Conservation (phyloP, 179 eudicot genomes). For the Vitellaria paradoxa region DNA sequence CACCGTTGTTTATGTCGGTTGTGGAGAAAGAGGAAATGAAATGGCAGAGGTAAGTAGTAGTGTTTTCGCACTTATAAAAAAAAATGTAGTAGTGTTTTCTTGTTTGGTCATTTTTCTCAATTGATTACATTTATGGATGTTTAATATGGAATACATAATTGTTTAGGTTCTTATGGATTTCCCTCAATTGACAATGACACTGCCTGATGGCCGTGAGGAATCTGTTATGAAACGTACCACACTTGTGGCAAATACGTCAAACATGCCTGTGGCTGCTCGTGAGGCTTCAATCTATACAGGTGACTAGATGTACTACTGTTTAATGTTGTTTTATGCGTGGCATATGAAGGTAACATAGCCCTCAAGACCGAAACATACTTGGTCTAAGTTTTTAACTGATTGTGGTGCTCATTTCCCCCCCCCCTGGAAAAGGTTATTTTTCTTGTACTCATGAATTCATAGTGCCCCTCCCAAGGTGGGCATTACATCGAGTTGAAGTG, state of each 20-base stretch:
- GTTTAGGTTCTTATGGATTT: slow-evolving; percentile 97
- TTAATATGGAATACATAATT: slow-evolving; percentile 3
- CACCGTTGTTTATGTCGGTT: slow-evolving; percentile 98
- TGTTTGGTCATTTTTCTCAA: slow-evolving; percentile 3
- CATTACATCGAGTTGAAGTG: not conserved
- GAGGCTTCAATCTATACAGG: slow-evolving; percentile 99
- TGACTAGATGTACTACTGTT: slow-evolving; percentile 15
- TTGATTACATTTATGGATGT: slow-evolving; percentile 12
- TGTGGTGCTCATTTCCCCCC: not conserved
- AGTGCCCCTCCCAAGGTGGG: not conserved
- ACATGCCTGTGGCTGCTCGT: slow-evolving; percentile 99
- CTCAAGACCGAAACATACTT: not conserved
- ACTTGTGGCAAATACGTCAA: slow-evolving; percentile 97
- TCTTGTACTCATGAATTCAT: not conserved
- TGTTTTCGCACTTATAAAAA: not conserved
- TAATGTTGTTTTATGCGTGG: not conserved
- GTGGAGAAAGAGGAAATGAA: slow-evolving; percentile 99
- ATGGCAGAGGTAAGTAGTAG: slow-evolving; percentile 86
- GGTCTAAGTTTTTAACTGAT: not conserved
- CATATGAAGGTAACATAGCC: not conserved
- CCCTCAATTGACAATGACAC: slow-evolving; percentile 98
- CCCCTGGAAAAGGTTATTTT: not conserved
- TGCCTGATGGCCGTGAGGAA: slow-evolving; percentile 99
- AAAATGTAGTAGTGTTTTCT: not conserved
- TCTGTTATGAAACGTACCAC: slow-evolving; percentile 99